These are phyloP conservation scores for Casuarina cunninghamiana DNA, from an alignment of 306 rosid species.

Conservation along the genomic window DNA sequence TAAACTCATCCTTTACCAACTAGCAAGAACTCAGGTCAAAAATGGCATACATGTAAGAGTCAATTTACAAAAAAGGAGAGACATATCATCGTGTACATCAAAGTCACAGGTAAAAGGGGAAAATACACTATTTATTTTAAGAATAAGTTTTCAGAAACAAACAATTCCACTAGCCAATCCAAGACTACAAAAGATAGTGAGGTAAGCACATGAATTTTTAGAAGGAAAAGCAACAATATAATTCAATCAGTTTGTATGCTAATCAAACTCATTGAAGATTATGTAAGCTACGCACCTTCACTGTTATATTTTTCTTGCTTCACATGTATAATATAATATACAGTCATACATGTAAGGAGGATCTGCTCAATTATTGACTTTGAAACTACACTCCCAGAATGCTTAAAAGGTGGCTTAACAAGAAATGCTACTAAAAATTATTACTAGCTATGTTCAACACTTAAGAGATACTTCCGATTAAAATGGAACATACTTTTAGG, in stretches of 20 bases:
- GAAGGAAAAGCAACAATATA: not conserved
- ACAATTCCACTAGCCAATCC: not conserved
- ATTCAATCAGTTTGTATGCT: conserved; percentile 10
- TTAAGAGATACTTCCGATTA: not conserved
- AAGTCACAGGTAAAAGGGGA: not conserved
- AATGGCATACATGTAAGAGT: conserved; percentile 1
- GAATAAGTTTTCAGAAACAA: not conserved
- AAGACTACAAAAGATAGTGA: not conserved
- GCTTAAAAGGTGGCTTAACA: conserved; percentile 9
- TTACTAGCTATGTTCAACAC: not conserved
- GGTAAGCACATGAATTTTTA: not conserved
- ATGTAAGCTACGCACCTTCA: not conserved
- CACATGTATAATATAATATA: conserved; percentile 7
- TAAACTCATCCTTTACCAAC: not conserved
- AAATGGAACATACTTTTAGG: not conserved
- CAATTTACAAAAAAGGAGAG: not conserved
- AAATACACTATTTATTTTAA: not conserved
- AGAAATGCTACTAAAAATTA: conserved; percentile 6
- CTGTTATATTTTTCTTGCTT: conserved; percentile 2
- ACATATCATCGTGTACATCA: not conserved
- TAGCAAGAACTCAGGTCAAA: not conserved
- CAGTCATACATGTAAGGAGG: not conserved
- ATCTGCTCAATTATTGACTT: not conserved
- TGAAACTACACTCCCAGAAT: not conserved
- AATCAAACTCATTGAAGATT: conserved; percentile 8